These are phyloP conservation scores for Zangia roseola DNA, from an alignment of 768 basidiomycete genomes.

Conservation along the genomic window DNA sequence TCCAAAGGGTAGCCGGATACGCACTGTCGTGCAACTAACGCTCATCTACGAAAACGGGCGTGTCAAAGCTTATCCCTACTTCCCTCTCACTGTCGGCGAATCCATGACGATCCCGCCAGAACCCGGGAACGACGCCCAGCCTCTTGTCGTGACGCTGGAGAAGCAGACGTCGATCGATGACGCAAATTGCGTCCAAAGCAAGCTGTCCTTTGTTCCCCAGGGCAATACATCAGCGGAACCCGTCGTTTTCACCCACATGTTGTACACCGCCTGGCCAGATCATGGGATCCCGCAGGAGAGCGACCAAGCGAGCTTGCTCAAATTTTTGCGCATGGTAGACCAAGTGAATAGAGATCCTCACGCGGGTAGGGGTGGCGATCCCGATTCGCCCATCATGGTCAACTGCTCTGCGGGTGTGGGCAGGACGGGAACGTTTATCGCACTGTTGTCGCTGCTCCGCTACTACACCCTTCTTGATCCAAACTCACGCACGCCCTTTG, in stretches of 20 bases:
- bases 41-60: constrained; percentile 65
- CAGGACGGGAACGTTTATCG: constrained; percentile 84
- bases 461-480: constrained; percentile 44
- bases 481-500: constrained; percentile 22
- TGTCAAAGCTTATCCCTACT: constrained; percentile 77
- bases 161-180: constrained; percentile 45
- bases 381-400: constrained; percentile 76
- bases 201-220: constrained; percentile 51
- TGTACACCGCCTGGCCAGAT: constrained; percentile 82
- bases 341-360: constrained; percentile 50
- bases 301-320: constrained; percentile 57
- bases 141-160: constrained; percentile 59
- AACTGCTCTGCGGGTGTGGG: constrained; percentile 89
- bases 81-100: constrained; percentile 60
- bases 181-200: constrained; percentile 62
- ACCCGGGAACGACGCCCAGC: constrained; percentile 35
- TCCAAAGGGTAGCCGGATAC: constrained; percentile 46
- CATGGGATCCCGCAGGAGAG: constrained; percentile 71
- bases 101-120: constrained; percentile 48
- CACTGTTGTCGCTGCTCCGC: constrained; percentile 76
- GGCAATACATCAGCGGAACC: constrained; percentile 28
- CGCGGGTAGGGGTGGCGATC: constrained; percentile 33
- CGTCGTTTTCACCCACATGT: constrained; percentile 64
- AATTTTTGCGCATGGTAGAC: constrained; percentile 67
- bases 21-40: constrained; percentile 83